These are phyloP conservation scores for Corchorus capsularis DNA, from an alignment of 345 rosid species.

Conservation along the genomic window DNA sequence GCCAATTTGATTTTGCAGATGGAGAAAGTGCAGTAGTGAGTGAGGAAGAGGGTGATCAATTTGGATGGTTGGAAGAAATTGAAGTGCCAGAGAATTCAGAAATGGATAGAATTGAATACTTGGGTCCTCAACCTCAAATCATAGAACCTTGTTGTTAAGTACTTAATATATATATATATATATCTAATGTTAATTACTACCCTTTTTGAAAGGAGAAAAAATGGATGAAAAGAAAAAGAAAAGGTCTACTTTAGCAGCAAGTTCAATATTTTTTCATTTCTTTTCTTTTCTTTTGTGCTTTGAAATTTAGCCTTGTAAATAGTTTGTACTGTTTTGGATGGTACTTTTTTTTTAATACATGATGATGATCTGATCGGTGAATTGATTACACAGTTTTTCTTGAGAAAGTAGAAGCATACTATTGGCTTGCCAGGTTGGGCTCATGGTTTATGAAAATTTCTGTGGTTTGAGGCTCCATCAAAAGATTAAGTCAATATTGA, in stretches of 20 bases:
- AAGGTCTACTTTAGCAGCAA: background rate
- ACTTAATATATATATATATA: background rate
- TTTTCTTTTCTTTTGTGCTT: background rate
- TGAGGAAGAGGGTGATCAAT: constrained; percentile 27
- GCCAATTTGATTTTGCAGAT: constrained; percentile 34
- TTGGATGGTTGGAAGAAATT: constrained; percentile 62
- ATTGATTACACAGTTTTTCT: background rate
- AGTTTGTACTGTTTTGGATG: background rate
- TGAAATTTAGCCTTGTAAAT: background rate
- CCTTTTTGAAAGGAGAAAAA: background rate
- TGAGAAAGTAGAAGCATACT: background rate
- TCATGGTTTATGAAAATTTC: background rate
- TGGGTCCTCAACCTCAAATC: constrained; percentile 63
- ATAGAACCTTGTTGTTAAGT: constrained; percentile 19
- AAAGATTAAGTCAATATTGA: background rate
- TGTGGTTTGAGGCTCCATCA: background rate
- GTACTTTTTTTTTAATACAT: too few species aligned
- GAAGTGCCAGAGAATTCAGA: constrained; percentile 50
- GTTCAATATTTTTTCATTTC: background rate
- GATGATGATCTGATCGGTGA: background rate
- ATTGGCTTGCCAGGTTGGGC: background rate
- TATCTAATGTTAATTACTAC: background rate
- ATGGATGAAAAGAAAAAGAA: background rate
- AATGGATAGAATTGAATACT: constrained; percentile 60
- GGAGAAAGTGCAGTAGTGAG: constrained; percentile 21